Evolutionary conservation across 2,329 filamentous ascomycete genomes (phyloP), one percentile per base, ranked within the genome.

Genomic region (Verruconis gallopava): DNA sequence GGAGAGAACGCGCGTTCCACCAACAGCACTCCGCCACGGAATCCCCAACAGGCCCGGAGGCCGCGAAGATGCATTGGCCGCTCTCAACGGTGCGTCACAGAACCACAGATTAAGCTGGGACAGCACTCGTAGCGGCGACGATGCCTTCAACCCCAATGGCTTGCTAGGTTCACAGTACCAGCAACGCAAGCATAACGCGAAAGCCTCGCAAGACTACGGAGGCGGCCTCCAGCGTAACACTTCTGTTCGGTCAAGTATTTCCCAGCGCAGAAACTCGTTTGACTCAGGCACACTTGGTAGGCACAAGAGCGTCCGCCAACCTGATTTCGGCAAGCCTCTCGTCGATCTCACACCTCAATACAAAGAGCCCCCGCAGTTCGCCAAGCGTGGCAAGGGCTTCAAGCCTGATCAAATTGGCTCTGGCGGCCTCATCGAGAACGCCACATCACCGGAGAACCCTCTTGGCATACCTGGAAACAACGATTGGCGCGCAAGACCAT

Each of bases 271-370:
- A 18, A 33, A 40, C 34, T 32, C 33, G 11, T 15, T 32, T n/a
- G 34, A 46, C 30, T 15, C 34, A 13, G 42, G 36, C 9, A 44
- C 25, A 17, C 19, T 35, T 14, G 34, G 34, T 11, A n/a, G 34
- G 14, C 6, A n/a, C 6, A n/a, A 30, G 9, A 30, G 25, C 25
- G 25, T 30, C 6, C 25, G 25, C 21, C 35, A 28, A n/a, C 33
- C 38, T 19, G 25, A 30, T 36, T 36, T 36, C 18, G 15, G 68
- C 2, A 76, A 75, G 47, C 80, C 81, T 1, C 66, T 86, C 4
- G 61, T 86, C 21, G 81, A 83, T 51, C 67, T 85, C 32, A 77
- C 76, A 0, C 75, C 77, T 0, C 65, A 68, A 38, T 81, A 79
- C 52, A 67, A 71, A 38, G 77, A 81, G 47, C 69, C 77, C 4